Evolutionary conservation across 2,329 filamentous ascomycete species (phyloP).

Genomic region (Tolypocladium ovalisporum): DNA sequence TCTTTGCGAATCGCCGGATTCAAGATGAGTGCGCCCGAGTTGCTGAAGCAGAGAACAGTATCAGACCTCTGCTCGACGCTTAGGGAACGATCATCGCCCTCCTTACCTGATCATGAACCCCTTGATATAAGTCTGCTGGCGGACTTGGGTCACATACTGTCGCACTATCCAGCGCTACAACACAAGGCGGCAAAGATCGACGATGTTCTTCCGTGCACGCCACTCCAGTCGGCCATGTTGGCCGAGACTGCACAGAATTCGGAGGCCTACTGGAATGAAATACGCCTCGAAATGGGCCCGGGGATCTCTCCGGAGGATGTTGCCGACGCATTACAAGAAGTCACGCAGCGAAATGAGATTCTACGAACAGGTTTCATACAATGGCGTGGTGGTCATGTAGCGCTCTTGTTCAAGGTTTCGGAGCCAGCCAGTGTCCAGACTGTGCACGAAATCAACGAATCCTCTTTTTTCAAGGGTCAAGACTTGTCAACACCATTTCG

Average conservation of each 20-base stretch:
- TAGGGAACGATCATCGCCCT: background rate
- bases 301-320: constrained; percentile 27
- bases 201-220: constrained; percentile 52
- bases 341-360: constrained; percentile 50
- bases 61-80: constrained; percentile 13
- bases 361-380: constrained; percentile 63
- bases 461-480: constrained; percentile 24
- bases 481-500: constrained; percentile 45
- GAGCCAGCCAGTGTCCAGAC: constrained; percentile 28
- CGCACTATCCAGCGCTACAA: constrained; percentile 6
- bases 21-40: constrained; percentile 42
- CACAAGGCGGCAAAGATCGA: constrained; percentile 18
- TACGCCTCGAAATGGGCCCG: constrained; percentile 49
- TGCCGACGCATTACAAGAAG: constrained; percentile 31
- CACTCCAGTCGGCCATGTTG: constrained; percentile 71
- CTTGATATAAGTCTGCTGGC: constrained; percentile 8
- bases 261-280: constrained; percentile 65
- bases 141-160: constrained; percentile 8
- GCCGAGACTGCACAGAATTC: constrained; percentile 53
- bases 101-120: background rate
- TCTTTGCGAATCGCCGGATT: constrained; percentile 47
- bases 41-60: constrained; percentile 46
- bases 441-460: constrained; percentile 26
- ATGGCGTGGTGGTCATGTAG: constrained; percentile 24
- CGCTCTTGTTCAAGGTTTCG: constrained; percentile 49